phyloP scores from a whole-genome alignment of 306 rosid species.

The Pyrus pyrifolia region DNA sequence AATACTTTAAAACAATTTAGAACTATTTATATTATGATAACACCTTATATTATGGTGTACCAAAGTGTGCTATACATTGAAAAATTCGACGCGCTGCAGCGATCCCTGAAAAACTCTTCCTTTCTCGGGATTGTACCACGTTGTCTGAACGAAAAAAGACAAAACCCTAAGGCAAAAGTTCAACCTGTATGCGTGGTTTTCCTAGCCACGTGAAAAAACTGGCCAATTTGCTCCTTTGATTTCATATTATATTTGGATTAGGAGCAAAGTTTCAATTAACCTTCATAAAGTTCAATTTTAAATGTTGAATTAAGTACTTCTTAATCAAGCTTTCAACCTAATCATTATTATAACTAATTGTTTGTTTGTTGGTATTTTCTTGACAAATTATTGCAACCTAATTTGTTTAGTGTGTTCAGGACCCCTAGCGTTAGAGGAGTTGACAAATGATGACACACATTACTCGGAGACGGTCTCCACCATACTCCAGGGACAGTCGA shows the following conservation, averaged over 20 bases:
- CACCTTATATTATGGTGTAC: too few species aligned
- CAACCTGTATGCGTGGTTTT: background rate
- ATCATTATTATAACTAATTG: background rate
- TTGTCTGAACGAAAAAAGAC: background rate
- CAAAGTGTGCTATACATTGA: too few species aligned
- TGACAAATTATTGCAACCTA: background rate
- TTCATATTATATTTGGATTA: background rate
- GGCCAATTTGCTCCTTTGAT: background rate
- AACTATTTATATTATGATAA: too few species aligned
- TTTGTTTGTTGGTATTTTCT: background rate
- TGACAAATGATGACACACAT: conserved; percentile 64
- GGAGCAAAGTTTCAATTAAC: background rate
- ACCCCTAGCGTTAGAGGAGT: conserved; percentile 34
- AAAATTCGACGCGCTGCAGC: background rate
- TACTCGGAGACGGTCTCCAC: conserved; percentile 74
- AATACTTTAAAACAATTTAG: too few species aligned
- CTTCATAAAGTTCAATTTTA: background rate
- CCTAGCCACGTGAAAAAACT: background rate
- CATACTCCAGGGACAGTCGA: conserved; percentile 49
- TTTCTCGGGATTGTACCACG: background rate
- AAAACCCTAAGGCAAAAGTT: background rate
- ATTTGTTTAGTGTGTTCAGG: background rate
- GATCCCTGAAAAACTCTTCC: background rate
- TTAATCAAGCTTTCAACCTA: background rate
- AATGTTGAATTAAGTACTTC: background rate